These are phyloP conservation scores for Trichoderma citrinoviride DNA, from an alignment of 2,329 filamentous ascomycete genomes.

Conservation along the genomic window DNA sequence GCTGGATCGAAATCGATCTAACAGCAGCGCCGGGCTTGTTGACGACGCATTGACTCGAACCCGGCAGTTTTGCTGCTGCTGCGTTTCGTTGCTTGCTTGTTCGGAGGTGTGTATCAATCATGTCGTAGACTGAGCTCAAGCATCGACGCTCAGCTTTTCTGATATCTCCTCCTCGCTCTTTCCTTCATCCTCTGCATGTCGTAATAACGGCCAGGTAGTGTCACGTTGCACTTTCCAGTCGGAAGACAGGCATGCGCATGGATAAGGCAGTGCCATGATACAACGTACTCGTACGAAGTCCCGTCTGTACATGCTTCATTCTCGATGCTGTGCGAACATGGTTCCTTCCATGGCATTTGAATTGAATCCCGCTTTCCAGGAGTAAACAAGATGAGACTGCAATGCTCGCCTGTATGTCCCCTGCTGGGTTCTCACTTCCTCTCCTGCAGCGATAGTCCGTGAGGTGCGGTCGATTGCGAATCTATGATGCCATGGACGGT, in stretches of 20 bases:
- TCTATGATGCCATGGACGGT: conserved; percentile 6
- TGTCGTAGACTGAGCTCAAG: neutral
- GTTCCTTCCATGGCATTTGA: too few species aligned
- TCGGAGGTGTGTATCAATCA: too few species aligned
- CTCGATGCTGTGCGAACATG: too few species aligned
- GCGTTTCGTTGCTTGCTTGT: neutral
- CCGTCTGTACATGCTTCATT: too few species aligned
- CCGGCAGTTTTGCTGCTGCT: neutral
- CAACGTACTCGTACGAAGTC: neutral
- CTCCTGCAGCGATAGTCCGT: too few species aligned
- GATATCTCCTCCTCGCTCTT: neutral
- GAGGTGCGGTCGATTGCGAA: neutral
- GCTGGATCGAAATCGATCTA: conserved; percentile 13
- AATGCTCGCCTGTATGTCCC: too few species aligned
- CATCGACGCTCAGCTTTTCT: too few species aligned
- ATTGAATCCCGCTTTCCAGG: too few species aligned
- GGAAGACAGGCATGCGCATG: too few species aligned
- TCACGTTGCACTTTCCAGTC: neutral
- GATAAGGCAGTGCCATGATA: too few species aligned
- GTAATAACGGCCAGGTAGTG: neutral
- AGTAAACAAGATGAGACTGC: too few species aligned
- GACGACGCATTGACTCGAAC: neutral
- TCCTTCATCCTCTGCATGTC: neutral
- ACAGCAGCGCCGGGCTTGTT: neutral
- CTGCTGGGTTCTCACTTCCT: too few species aligned